These are phyloP conservation scores for Gypsophila paniculata DNA, from an alignment of 179 eudicot genomes.

Conservation along the genomic window DNA sequence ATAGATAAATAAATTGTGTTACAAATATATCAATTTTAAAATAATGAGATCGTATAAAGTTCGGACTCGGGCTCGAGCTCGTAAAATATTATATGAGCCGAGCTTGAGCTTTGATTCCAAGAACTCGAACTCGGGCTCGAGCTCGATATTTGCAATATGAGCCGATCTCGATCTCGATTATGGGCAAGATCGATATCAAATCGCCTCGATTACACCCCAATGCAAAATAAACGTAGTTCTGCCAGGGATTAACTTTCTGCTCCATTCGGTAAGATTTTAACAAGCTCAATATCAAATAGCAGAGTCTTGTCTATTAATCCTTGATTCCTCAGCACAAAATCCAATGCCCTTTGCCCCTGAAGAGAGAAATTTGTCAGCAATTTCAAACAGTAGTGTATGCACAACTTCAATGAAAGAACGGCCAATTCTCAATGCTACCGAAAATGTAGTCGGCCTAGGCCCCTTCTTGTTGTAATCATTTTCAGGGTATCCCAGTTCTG, in stretches of 20 bases:
- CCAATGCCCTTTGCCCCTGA: slow-evolving; percentile 94
- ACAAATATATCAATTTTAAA: too few species aligned
- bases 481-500: slow-evolving; percentile 90
- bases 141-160: too few species aligned
- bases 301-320: slow-evolving; percentile 96
- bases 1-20: too few species aligned
- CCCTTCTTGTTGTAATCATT: slow-evolving; percentile 79
- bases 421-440: slow-evolving; percentile 44
- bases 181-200: too few species aligned
- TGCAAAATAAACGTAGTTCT: background rate
- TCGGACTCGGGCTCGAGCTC: too few species aligned
- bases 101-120: too few species aligned
- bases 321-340: slow-evolving; percentile 85
- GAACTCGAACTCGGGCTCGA: too few species aligned
- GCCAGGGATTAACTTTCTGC: slow-evolving; percentile 8
- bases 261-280: slow-evolving; percentile 60
- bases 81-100: too few species aligned
- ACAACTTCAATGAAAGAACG: slow-evolving; percentile 8
- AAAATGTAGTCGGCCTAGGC: slow-evolving; percentile 91
- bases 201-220: too few species aligned
- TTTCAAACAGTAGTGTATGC: background rate
- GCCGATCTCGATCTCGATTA: too few species aligned
- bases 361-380: slow-evolving; percentile 9
- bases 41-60: too few species aligned
- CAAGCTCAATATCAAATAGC: slow-evolving; percentile 91